Conservation (phyloP, 441 rosid genomes). For the Hura crepitans region DNA sequence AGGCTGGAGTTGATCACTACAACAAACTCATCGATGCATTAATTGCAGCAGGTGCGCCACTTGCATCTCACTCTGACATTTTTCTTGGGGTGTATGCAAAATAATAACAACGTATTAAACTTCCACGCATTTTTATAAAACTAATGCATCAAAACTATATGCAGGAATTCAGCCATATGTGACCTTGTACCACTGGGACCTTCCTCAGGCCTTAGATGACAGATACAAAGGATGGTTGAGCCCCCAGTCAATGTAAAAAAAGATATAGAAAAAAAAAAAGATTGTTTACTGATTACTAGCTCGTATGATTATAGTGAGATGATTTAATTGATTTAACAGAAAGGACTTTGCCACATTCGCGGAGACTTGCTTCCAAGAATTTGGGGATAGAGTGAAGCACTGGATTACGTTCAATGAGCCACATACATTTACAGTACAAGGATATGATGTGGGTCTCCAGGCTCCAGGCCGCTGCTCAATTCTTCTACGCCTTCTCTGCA, state of each 20-base stretch:
- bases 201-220: constrained; percentile 39
- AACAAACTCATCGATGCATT: constrained; percentile 47
- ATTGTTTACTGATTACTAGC: too few species aligned
- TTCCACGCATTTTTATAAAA: too few species aligned
- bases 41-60: constrained; percentile 24
- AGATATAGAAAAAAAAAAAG: too few species aligned
- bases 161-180: constrained; percentile 38
- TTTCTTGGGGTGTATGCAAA: too few species aligned
- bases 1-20: constrained; percentile 49
- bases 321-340: constrained; percentile 15
- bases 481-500: constrained; percentile 25
- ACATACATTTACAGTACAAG: constrained; percentile 31
- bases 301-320: not conserved
- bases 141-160: too few species aligned
- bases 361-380: constrained; percentile 32
- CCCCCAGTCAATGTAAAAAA: constrained; percentile 29
- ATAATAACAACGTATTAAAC: too few species aligned
- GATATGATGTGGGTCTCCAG: constrained; percentile 34
- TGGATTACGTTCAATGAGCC: constrained; percentile 42
- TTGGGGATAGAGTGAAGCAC: constrained; percentile 37
- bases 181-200: constrained; percentile 43
- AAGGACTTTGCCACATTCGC: constrained; percentile 29
- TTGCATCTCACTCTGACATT: constrained; percentile 26
- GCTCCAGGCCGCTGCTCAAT: constrained; percentile 40
- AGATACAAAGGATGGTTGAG: constrained; percentile 36